Base-by-base conservation (phyloP, 2,329 filamentous ascomycete species). In the Pyricularia grisea region DNA sequence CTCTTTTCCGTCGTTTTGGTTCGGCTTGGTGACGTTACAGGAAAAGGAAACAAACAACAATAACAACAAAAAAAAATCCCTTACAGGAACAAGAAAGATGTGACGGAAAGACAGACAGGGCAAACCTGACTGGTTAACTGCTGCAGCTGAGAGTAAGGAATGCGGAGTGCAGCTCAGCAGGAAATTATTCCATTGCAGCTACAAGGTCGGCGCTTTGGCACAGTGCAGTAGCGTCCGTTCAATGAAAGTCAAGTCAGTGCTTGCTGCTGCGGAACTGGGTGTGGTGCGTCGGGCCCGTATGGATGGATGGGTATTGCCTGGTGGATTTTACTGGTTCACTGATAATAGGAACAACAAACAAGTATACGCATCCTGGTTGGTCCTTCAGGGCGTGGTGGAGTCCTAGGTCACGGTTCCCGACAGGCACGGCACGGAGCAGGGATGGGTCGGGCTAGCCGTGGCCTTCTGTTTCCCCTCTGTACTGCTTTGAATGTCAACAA, bases 321-420 rank as follows among this genome's bases (percentile, higher is more conserved):
- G 58, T 61, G 23, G 58, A 61, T 61, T 61, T 61, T 23, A 61
- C 58, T 61, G 58, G 58, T n/a, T 25, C 25, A 27, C 58, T 61
- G 58, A 61, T 61, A 61, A 61, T 61, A 27, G 58, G 58, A 61
- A 61, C 23, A 61, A 61, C 58, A 61, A 61, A 61, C 58, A 61
- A 61, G 58, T 61, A 25, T 25, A 25, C 12, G 58, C 58, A 4
- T 61, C 23, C 58, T 61, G 58, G 58, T 61, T 61, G 58, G 58
- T 25, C 25, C n/a, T 27, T 27, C n/a, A 25, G 58, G 23, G 25
- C 25, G 25, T 10, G 58, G 58, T 61, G 58, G 58, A 61, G 58
- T 61, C 3, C n/a, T n/a, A 61, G 23, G 58, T 27, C 58, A 61
- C 58, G 58, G 58, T 25, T 61, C 58, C 58, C 58, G 58, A 61